Evolutionary conservation across 768 basidiomycete species (phyloP).

Genomic region (Lactarius deliciosus): DNA sequence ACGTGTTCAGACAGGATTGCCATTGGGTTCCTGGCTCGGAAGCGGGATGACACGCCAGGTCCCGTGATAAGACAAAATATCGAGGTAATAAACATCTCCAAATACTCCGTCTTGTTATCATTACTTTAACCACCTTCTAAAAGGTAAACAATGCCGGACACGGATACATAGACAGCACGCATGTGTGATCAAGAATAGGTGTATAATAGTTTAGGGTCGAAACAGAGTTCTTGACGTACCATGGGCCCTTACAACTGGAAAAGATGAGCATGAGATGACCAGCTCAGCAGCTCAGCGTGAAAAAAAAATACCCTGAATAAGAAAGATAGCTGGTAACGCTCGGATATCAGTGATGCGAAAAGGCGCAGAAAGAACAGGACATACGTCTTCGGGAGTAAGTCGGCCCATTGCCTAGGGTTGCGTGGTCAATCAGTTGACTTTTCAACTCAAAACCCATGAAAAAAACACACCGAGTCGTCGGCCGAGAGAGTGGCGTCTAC

Average conservation of each 20-base stretch:
- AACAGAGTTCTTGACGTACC: neutral
- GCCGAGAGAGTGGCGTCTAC: slow-evolving; percentile 82
- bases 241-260: slow-evolving; percentile 13
- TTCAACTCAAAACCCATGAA: neutral
- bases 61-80: neutral
- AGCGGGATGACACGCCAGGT: neutral
- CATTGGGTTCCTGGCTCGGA: slow-evolving; percentile 11
- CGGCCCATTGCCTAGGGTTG: slow-evolving; percentile 79
- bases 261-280: slow-evolving; percentile 2
- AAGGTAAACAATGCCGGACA: neutral
- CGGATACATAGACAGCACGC: neutral
- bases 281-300: neutral
- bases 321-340: slow-evolving; percentile 41
- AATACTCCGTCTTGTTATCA: neutral
- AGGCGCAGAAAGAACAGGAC: slow-evolving; percentile 19
- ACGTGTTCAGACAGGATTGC: slow-evolving; percentile 20
- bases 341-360: slow-evolving; percentile 16
- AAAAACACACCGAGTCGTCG: slow-evolving; percentile 65
- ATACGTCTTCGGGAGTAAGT: slow-evolving; percentile 75
- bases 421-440: slow-evolving; percentile 21
- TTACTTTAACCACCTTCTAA: neutral
- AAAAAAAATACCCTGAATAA: slow-evolving; percentile 43
- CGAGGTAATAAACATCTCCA: neutral
- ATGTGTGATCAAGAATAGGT: neutral
- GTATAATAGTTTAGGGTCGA: neutral